Base-by-base conservation (phyloP, 306 rosid genomes). In the Begonia loranthoides region DNA sequence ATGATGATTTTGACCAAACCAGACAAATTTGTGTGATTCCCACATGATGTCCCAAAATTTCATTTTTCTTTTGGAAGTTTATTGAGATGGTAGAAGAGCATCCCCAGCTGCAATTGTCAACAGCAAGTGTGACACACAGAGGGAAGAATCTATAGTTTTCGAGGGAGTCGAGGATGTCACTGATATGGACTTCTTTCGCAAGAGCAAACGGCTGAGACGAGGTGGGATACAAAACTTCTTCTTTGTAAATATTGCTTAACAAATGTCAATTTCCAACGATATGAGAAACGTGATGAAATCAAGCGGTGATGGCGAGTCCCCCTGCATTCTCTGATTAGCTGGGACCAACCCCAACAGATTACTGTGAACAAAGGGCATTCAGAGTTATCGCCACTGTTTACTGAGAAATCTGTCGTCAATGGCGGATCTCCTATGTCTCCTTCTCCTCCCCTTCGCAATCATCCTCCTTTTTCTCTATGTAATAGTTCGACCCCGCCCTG, bases 81-180 rank as follows among this genome's bases (percentile, higher is more conserved):
- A 78, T 82, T 59, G 76, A 72, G 49, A 66, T 78, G 58, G 84
- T 90, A 41, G 80, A 86, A 70, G 86, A 83, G 41, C 94, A 90
- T 73, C 88, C 94, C 3, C 72, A 66, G 59, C 72, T 90, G 67
- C 66, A 55, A 36, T 67, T 90, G 63, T 70, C 87, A n/a, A 87
- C 81, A 73, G 93, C 84, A n/a, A 86, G 96, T 55, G 52, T 90
- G 54, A 65, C 79, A 5, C 84, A 82, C 55, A 62, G 65, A 67
- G 93, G 96, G 59, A 83, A 76, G 81, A 90, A 75, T 69, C 70
- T 86, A 11, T 86, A 82, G 71, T 70, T 56, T 90, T 90, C 66
- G 79, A 78, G 72, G 95, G 88, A 59, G 72, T 65, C 52, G 95
- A 90, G 34, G 99, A 82, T 59, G 81, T 78, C 61, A 50, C 92